Base-by-base conservation (phyloP, 108 stramenopile genomes). In the Cyclotella choctawhatcheeana region DNA sequence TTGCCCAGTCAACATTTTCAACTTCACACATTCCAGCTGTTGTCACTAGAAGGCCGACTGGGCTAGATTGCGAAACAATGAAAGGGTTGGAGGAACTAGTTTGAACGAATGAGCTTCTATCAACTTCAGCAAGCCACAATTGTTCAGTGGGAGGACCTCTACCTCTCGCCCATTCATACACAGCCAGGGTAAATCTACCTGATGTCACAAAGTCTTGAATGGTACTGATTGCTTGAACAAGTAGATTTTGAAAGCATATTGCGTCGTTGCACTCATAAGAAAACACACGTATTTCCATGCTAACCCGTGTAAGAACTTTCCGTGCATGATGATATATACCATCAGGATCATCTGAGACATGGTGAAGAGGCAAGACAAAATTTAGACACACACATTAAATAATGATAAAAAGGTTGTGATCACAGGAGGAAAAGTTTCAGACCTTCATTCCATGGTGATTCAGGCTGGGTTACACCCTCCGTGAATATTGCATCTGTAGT, bases 71-170 rank as follows among this genome's bases (percentile, higher is more conserved):
- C 12, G 62, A 43, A 8, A 63, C 44, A 45, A 45, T 25, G 62
- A 63, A 63, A 24, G 62, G 62, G n/a, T 63, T 63, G 3, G 13
- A 25, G 2, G 43, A 37, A 14, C 12, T 24, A 21, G 35, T 44
- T 12, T 43, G 40, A 4, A 20, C 40, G 21, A 17, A 63, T 12
- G 40, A 63, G 13, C 16, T 44, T 25, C 22, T 63, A 14, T 43
- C 40, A 8, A 63, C 62, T 22, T 27, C 26, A 16, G 40, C 44
- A 24, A 43, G 26, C 40, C 35, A 63, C 12, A 63, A 25, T 26
- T 63, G 62, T 22, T 44, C 44, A 16, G 45, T 43, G 3, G 62
- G 62, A 45, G 62, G 62, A 18, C 35, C 40, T n/a, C 62, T 40
- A 3, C 5, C 2, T 26, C 26, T 43, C 1, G 62, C n/a, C 40